Evolutionary conservation across 257 asterid genomes (phyloP).

Genomic region (Plantago ovata): DNA sequence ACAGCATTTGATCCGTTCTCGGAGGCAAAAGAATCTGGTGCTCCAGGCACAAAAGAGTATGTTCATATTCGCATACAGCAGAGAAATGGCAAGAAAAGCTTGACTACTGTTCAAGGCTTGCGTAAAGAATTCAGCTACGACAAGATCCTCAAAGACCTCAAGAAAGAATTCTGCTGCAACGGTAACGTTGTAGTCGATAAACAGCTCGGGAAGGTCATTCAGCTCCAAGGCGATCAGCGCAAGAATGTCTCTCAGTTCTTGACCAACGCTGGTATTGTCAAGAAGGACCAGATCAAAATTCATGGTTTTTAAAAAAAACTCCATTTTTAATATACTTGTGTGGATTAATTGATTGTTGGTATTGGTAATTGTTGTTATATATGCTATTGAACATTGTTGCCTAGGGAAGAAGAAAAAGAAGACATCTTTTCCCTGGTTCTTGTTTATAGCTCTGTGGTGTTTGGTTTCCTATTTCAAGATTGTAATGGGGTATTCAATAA

Average conservation of each 20-base stretch:
- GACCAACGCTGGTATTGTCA: constrained; percentile 45
- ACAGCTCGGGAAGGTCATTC: constrained; percentile 75
- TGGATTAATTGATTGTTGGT: no score
- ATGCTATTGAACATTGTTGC: no score
- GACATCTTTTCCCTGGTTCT: no score
- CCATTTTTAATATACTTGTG: no score
- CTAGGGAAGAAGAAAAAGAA: no score
- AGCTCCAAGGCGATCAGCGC: constrained; percentile 87
- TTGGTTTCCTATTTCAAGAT: no score
- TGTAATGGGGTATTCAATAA: no score
- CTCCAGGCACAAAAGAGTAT: constrained; percentile 65
- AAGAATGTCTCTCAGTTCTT: constrained; percentile 75
- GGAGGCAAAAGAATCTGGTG: constrained; percentile 63
- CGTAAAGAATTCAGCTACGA: constrained; percentile 69
- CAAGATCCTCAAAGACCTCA: constrained; percentile 67
- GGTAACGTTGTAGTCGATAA: constrained; percentile 83
- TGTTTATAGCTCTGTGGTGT: no score
- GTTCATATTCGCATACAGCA: constrained; percentile 87
- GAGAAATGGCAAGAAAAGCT: constrained; percentile 78
- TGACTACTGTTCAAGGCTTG: constrained; percentile 79
- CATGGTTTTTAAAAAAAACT: constrained; percentile 77
- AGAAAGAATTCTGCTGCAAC: constrained; percentile 84
- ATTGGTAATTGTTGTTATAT: no score
- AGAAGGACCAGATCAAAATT: constrained; percentile 75
- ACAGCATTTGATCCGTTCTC: constrained; percentile 71